These are phyloP conservation scores for Geranium incanum DNA, from an alignment of 441 rosid species.

Conservation along the genomic window DNA sequence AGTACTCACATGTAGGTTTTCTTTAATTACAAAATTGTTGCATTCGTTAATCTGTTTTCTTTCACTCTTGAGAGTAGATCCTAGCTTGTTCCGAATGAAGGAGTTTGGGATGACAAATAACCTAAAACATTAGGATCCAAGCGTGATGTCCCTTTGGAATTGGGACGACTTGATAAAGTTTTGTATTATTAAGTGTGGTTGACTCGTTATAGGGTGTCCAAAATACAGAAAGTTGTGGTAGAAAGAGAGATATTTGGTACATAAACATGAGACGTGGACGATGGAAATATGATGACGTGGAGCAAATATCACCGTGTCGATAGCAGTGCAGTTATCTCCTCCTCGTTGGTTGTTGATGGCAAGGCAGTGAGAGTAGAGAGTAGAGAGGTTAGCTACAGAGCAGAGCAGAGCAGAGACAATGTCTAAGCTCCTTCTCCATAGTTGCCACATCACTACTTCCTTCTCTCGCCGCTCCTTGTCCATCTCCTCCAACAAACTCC, in stretches of 20 bases:
- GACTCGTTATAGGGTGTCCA: no score
- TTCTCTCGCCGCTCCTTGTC: slow-evolving; percentile 20
- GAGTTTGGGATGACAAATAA: no score
- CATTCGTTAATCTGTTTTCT: no score
- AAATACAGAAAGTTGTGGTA: no score
- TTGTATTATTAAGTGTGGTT: no score
- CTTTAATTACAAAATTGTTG: no score
- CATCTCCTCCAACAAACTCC: slow-evolving; percentile 5
- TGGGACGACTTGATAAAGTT: no score
- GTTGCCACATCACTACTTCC: slow-evolving; percentile 2
- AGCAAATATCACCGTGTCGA: background rate
- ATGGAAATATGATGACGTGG: background rate
- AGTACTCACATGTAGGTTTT: no score
- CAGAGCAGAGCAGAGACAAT: background rate
- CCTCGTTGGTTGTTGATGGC: background rate
- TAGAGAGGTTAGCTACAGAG: background rate
- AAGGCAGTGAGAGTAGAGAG: background rate
- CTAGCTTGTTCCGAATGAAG: no score
- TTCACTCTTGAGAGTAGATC: no score
- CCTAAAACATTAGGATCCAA: no score
- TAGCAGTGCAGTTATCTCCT: background rate
- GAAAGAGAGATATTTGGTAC: background rate
- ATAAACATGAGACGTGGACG: background rate
- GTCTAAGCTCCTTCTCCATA: background rate
- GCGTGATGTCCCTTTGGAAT: no score